phyloP scores from a whole-genome alignment of 148 eudicot genomes.

The Vaccinium vitisidaea region DNA sequence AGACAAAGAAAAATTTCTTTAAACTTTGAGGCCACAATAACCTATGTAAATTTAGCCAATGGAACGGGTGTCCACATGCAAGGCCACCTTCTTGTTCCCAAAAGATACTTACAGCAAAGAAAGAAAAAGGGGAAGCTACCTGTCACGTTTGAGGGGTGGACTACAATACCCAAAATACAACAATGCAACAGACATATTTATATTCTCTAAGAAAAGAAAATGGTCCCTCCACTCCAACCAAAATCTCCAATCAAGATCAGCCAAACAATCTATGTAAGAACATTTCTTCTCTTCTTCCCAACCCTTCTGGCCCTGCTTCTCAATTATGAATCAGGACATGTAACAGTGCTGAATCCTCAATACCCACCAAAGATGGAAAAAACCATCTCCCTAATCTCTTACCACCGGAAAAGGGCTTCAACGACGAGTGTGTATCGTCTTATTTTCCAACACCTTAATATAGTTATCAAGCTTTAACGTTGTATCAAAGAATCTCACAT shows the following conservation, averaged over 20 bases:
- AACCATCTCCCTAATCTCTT: too few species aligned
- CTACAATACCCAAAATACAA: not conserved
- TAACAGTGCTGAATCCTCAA: too few species aligned
- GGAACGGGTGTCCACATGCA: not conserved
- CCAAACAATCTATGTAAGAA: not conserved
- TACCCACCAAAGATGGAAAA: too few species aligned
- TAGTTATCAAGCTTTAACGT: too few species aligned
- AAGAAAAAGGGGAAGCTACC: not conserved
- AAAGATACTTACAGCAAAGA: not conserved
- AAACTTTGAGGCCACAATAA: constrained; percentile 4
- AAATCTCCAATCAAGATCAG: not conserved
- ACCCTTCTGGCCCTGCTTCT: not conserved
- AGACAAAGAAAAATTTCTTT: not conserved
- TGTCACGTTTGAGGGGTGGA: not conserved
- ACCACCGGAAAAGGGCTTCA: too few species aligned
- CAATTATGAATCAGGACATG: too few species aligned
- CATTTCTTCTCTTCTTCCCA: not conserved
- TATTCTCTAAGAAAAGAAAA: not conserved
- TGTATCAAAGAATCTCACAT: too few species aligned
- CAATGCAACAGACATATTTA: not conserved
- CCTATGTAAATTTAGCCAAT: too few species aligned
- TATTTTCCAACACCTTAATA: too few species aligned
- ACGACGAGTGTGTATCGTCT: too few species aligned
- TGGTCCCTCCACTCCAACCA: not conserved
- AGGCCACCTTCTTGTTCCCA: not conserved